phyloP scores from a whole-genome alignment of 108 stramenopile genomes.

The Pseudonitzschia multistriata region DNA sequence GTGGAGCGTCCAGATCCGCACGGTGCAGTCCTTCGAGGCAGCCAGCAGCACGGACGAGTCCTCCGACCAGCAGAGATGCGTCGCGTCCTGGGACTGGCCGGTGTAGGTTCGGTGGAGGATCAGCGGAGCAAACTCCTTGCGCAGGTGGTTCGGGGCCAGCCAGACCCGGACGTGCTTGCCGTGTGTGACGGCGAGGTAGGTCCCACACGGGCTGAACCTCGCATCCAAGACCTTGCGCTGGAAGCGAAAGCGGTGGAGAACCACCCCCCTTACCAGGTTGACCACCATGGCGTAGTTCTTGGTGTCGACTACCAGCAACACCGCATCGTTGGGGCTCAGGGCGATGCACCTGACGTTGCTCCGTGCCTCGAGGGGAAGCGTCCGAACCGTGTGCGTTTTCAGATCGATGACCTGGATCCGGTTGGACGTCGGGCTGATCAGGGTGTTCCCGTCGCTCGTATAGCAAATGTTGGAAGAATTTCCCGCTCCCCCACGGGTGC shows the following conservation, averaged over 20 bases:
- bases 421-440: conserved; percentile 92
- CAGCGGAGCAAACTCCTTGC: conserved; percentile 92
- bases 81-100: conserved; percentile 85
- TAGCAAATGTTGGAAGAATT: conserved; percentile 88
- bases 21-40: conserved; percentile 80
- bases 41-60: conserved; percentile 86
- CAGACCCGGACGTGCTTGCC: conserved; percentile 95
- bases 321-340: conserved; percentile 77
- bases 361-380: conserved; percentile 88
- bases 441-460: conserved; percentile 86
- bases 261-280: conserved; percentile 80
- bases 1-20: conserved; percentile 86
- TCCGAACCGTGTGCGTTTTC: conserved; percentile 80
- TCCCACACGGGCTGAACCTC: conserved; percentile 87
- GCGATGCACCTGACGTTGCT: conserved; percentile 89
- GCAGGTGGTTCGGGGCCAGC: conserved; percentile 75
- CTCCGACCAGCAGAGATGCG: conserved; percentile 81
- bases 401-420: conserved; percentile 91
- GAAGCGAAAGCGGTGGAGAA: conserved; percentile 93
- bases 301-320: conserved; percentile 86
- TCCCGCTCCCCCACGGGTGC: conserved; percentile 37
- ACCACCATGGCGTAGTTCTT: conserved; percentile 74
- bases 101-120: conserved; percentile 89
- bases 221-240: conserved; percentile 78
- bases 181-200: conserved; percentile 85